Evolutionary conservation across 768 basidiomycete species (phyloP).

Genomic region (Russula sp.): DNA sequence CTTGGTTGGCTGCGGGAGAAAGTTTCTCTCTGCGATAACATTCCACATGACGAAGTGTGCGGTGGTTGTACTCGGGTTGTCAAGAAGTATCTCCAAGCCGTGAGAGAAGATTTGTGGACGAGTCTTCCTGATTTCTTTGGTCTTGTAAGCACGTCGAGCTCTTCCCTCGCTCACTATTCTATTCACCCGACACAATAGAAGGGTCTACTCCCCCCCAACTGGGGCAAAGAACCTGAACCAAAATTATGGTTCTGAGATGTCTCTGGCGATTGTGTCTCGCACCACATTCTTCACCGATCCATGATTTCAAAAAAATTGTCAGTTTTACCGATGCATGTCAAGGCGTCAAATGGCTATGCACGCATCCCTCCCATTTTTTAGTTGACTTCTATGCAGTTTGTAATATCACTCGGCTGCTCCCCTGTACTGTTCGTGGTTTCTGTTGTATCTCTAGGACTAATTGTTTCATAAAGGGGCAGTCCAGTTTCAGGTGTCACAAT

Average conservation of each 20-base stretch:
- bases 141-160: conserved; percentile 6
- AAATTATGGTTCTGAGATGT: conserved; percentile 16
- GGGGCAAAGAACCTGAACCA: conserved; percentile 20
- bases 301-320: neutral
- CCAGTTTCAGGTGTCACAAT: neutral
- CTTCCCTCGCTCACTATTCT: neutral
- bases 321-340: neutral
- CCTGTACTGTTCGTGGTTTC: neutral
- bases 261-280: neutral
- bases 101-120: conserved; percentile 18
- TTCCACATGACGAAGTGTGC: conserved; percentile 20
- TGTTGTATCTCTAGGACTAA: neutral
- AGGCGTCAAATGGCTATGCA: neutral
- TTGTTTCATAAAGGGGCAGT: neutral
- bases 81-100: conserved; percentile 14
- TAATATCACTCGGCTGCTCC: neutral
- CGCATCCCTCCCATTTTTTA: neutral
- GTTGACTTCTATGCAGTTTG: neutral
- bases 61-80: conserved; percentile 7
- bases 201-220: conserved; percentile 5
- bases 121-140: conserved; percentile 19
- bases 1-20: conserved; percentile 16
- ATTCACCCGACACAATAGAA: conserved; percentile 10
- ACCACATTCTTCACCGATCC: neutral
- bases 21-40: conserved; percentile 11